phyloP scores from a whole-genome alignment of 2,329 filamentous ascomycete genomes.

The Cytospora schulzeri region DNA sequence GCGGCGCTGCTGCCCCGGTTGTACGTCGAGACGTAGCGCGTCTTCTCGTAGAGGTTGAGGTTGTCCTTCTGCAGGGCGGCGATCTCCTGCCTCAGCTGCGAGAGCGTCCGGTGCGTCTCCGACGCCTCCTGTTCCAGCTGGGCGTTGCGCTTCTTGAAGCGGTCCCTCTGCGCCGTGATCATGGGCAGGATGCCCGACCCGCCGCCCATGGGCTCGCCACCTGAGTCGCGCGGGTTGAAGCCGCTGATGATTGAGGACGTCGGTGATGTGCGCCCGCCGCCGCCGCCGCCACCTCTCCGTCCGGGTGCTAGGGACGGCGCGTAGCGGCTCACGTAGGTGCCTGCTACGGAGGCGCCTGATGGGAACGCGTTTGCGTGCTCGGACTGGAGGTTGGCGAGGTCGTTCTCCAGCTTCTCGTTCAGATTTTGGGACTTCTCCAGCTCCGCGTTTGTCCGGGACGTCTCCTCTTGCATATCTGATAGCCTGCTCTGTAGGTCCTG shows the following conservation, averaged over 20 bases:
- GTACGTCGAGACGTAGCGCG: conserved; percentile 92
- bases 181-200: conserved; percentile 92
- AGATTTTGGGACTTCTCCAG: conserved; percentile 82
- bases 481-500: conserved; percentile 84
- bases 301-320: conserved; percentile 63
- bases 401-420: conserved; percentile 87
- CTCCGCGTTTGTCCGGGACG: conserved; percentile 81
- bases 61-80: conserved; percentile 95
- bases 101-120: conserved; percentile 78
- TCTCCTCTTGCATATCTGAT: conserved; percentile 78
- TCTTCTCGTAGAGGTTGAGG: conserved; percentile 94
- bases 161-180: conserved; percentile 96
- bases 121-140: conserved; percentile 90
- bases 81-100: conserved; percentile 85
- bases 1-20: conserved; percentile 64
- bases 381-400: conserved; percentile 83
- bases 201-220: conserved; percentile 67
- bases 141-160: conserved; percentile 93
- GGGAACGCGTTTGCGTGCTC: conserved; percentile 83
- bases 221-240: conserved; percentile 70
- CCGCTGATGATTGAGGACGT: conserved; percentile 98
- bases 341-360: conserved; percentile 87
- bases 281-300: conserved; percentile 55
- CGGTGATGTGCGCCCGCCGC: conserved; percentile 69
- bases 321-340: conserved; percentile 83